Evolutionary conservation across 768 basidiomycete species (phyloP), one percentile per base, ranked within the genome.

Genomic region (Suillus fuscotomentosus): DNA sequence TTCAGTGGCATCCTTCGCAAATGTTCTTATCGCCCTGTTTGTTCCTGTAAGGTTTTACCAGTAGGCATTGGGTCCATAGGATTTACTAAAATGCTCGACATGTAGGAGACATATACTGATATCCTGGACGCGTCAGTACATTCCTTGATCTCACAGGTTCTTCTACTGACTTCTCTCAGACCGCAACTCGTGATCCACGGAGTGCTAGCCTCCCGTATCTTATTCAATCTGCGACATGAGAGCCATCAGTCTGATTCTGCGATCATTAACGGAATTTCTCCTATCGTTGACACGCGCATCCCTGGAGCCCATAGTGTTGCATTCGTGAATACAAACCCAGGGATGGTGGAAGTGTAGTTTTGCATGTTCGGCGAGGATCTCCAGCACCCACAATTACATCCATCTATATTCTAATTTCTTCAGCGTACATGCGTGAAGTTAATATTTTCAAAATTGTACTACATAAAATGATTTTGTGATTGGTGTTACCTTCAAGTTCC

Each of bases 131-230:
- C 3, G 55, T 56, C 7, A 39, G 55, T 56, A 6, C 2, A 56
- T 38, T 15, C 8, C n/a, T 38, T 56, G 3, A 9, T 38, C 55
- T 56, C 1, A 0, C 36, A 56, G 14, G 36, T 56, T 39, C 20
- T 56, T 36, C 13, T 7, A 14, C 36, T 55, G 13, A 36, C 14
- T 60, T 17, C 22, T 31, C 60, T 51, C 22, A 55, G 60, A 24
- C 36, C 50, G 6, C 51, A 61, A 38, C 34, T 61, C 15, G 51
- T 56, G 7, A 22, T 61, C 9, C 50, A 56, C 34, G 24, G 60
- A 5, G 8, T 61, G 14, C 13, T 62, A 27, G 61, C 61, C 38
- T 61, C 50, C 39, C 61, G 51, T 36, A 61, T 61, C 22, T n/a
- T 62, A 62, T 39, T 62, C 53, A 54, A 62, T 54, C 36, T 62